These are phyloP conservation scores for Acer campestre DNA, from an alignment of 345 rosid species.

Conservation along the genomic window DNA sequence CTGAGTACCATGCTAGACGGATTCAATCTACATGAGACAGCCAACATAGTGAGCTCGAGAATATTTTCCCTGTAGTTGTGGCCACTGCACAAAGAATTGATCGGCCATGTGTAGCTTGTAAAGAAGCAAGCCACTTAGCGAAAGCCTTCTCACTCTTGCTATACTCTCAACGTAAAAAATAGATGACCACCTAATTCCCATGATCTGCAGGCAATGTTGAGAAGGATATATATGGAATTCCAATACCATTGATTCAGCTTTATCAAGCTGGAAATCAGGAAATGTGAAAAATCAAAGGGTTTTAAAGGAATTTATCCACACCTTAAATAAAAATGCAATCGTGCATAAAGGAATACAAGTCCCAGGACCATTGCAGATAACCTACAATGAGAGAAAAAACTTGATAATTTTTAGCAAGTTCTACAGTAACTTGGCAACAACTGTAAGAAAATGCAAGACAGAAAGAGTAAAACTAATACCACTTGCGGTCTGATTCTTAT, in stretches of 20 bases:
- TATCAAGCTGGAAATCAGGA: neutral
- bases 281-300: neutral
- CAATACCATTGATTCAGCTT: neutral
- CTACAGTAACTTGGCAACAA: conserved; percentile 1
- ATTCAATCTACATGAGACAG: conserved; percentile 66
- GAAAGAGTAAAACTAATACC: conserved; percentile 44
- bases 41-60: conserved; percentile 78
- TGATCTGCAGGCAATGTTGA: conserved; percentile 46
- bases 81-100: conserved; percentile 92
- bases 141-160: conserved; percentile 85
- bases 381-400: conserved; percentile 35
- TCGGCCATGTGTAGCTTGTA: conserved; percentile 77
- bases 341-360: conserved; percentile 86
- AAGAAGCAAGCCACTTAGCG: conserved; percentile 82
- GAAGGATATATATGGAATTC: conserved; percentile 5
- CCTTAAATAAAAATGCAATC: conserved; percentile 86
- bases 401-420: conserved; percentile 1
- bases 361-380: conserved; percentile 97
- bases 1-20: conserved; percentile 18
- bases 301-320: conserved; percentile 22
- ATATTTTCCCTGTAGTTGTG: conserved; percentile 65
- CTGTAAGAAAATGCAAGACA: neutral
- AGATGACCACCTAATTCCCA: conserved; percentile 83
- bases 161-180: conserved; percentile 87
- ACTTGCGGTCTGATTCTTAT: conserved; percentile 82